Conservation (phyloP, 164 flowering plant species). For the Paratinospora sagittata region DNA sequence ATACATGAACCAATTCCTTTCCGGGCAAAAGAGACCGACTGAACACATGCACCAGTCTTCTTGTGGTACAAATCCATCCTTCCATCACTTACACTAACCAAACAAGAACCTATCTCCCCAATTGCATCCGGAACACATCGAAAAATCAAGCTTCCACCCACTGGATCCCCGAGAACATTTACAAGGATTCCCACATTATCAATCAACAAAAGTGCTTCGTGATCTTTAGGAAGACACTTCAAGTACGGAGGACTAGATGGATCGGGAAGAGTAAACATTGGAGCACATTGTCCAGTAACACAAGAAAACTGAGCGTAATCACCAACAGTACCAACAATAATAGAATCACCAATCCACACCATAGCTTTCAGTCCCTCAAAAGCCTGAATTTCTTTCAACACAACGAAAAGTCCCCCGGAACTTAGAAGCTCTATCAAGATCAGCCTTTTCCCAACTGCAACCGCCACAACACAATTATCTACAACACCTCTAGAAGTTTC, state of each 20-base stretch:
- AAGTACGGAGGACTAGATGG: constrained; percentile 41
- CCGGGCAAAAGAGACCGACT: constrained; percentile 40
- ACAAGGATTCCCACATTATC: constrained; percentile 85
- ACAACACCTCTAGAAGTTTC: constrained; percentile 24
- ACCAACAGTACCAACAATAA: constrained; percentile 55
- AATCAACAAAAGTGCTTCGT: constrained; percentile 67
- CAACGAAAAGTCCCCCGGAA: constrained; percentile 23
- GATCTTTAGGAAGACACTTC: constrained; percentile 50
- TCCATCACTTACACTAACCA: constrained; percentile 50
- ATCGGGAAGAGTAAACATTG: constrained; percentile 76
- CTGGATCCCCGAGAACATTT: constrained; percentile 68
- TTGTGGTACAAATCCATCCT: constrained; percentile 76
- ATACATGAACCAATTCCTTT: constrained; percentile 48
- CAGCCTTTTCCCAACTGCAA: constrained; percentile 51
- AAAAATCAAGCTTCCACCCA: constrained; percentile 88
- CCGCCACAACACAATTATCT: constrained; percentile 36
- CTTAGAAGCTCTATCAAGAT: constrained; percentile 48
- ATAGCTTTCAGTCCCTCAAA: constrained; percentile 51
- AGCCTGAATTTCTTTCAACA: constrained; percentile 66
- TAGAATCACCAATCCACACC: constrained; percentile 82
- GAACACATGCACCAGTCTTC: constrained; percentile 55
- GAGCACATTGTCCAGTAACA: constrained; percentile 45
- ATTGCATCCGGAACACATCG: constrained; percentile 49
- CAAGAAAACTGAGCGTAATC: constrained; percentile 69
- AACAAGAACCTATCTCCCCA: constrained; percentile 54